phyloP scores from a whole-genome alignment of 345 rosid species.

The Eutrema heterophyllum region DNA sequence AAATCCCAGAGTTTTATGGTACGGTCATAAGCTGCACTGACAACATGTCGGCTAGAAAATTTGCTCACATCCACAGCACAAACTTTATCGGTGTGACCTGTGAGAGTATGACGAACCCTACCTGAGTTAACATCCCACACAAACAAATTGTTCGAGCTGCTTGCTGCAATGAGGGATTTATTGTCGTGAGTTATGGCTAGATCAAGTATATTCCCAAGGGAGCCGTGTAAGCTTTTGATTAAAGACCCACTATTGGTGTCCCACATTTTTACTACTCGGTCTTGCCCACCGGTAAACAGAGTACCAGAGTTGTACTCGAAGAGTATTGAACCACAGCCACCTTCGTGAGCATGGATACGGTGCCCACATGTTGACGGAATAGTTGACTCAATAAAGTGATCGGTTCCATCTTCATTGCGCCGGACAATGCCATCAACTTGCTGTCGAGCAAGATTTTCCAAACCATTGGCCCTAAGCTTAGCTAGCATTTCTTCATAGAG shows the following conservation, averaged over 20 bases:
- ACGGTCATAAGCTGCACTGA: slow-evolving; percentile 95
- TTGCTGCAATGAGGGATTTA: slow-evolving; percentile 83
- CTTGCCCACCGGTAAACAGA: slow-evolving; percentile 88
- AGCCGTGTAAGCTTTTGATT: slow-evolving; percentile 60
- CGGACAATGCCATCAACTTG: slow-evolving; percentile 98
- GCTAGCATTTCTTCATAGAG: slow-evolving; percentile 90
- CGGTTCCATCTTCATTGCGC: slow-evolving; percentile 87
- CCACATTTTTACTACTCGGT: slow-evolving; percentile 82
- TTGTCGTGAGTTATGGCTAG: slow-evolving; percentile 76
- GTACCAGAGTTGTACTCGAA: slow-evolving; percentile 74
- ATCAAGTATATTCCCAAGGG: slow-evolving; percentile 92
- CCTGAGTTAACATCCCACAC: slow-evolving; percentile 89
- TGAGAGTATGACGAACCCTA: slow-evolving; percentile 77
- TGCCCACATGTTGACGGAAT: slow-evolving; percentile 73
- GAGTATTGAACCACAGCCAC: slow-evolving; percentile 82
- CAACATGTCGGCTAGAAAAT: slow-evolving; percentile 75
- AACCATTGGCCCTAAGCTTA: slow-evolving; percentile 81
- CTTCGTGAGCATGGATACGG: slow-evolving; percentile 83
- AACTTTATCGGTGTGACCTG: slow-evolving; percentile 85
- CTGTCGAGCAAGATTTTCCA: slow-evolving; percentile 78
- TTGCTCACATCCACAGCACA: slow-evolving; percentile 95
- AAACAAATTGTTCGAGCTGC: slow-evolving; percentile 86
- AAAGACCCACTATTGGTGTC: slow-evolving; percentile 70
- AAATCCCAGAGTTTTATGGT: slow-evolving; percentile 94
- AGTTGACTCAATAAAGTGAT: slow-evolving; percentile 64